Base-by-base conservation (phyloP, 495 filamentous ascomycete genomes). In the Podospora pseudocomata region DNA sequence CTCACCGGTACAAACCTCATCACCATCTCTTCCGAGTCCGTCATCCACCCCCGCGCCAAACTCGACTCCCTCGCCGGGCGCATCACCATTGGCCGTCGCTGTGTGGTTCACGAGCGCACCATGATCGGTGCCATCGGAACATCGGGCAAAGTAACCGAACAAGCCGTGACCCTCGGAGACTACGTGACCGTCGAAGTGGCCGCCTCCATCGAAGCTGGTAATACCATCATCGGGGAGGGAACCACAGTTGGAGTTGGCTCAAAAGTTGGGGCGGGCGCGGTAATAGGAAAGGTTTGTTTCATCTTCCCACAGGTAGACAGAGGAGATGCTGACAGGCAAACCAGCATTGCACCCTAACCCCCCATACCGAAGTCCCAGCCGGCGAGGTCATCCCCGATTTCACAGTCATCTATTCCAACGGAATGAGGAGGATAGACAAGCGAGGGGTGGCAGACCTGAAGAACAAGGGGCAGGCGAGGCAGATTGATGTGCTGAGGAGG, bases 11-110 rank as follows among this genome's bases (percentile, higher is more conserved):
- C 84, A 3, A 82, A 93, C 78, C 84, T 84, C 18, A 90, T 97
- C 66, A 86, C 83, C 56, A 86, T 96, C 71, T 87, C 86, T 67
- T 79, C 86, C 44, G 86, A 91, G 74, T 88, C 86, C 18, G 86
- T 97, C n/a, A 81, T 97, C 66, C 93, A 97, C 79, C 93, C 93
- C 1, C 90, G 92, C 66, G 85, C 87, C 0, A 84, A 85, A 62
- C 81, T 97, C 71, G 87, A 89, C 72, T 87, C 90, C 1, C 81
- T 84, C 54, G 80, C 85, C 59, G 93, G 91, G 0, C 86, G 89
- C 23, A 85, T 97, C 39, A 86, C 82, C 9, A 86, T 97, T 60
- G 91, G 91, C 0, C 86, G 88, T 13, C 82, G 86, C 53, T 92
- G 90, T 76, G 89, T 95, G 44, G 85, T 97, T 60, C 85, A 87